Evolutionary conservation across 2,329 filamentous ascomycete species (phyloP), one percentile per base, ranked within the genome.

Genomic region (Aureobasidium sp.): DNA sequence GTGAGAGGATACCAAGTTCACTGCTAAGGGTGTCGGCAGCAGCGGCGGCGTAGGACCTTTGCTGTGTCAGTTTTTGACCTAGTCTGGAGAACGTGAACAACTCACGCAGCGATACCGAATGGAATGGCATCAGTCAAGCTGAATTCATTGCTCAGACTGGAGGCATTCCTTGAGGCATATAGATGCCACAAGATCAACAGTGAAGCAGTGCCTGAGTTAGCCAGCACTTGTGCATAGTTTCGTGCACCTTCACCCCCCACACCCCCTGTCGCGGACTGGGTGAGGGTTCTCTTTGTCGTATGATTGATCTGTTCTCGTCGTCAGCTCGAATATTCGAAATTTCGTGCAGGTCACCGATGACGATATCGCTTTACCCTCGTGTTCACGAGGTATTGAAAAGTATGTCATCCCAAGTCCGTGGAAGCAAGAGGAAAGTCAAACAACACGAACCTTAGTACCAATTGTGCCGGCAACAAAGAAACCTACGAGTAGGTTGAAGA

Each of bases 21-120:
- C 94, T 97, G 66, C 93, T 95, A 77, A 98, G 96, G 0, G 96
- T 99, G 78, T 99, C 96, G 58, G 95, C 93, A 25, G 94, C 90
- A 13, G 97, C 94, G 56, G 93, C 93, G 31, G 94, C 95, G 75
- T 99, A 99, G 81, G 97, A 62, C 16, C 58, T 62, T 56, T 31
- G 15, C 20, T 5, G 6, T 1, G 18, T 62, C 59, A 62, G 47
- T 38, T 36, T 25, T n/a, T 47, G 33, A 13, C 13, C 42, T 27
- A 20, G 23, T 25, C 27, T 8, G 9, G 31, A 31, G 18, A n/a
- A 4, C 16, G 2, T 29, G 31, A 9, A 5, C 10, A 11, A 62
- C 59, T 42, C 31, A 65, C 45, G 53, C 53, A 33, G 54, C 54
- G 25, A 65, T 54, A 10, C 63, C 63, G 16, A 65, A 59, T 4